phyloP scores from a whole-genome alignment of 2,329 filamentous ascomycete species.

The Aureobasidium sp. region DNA sequence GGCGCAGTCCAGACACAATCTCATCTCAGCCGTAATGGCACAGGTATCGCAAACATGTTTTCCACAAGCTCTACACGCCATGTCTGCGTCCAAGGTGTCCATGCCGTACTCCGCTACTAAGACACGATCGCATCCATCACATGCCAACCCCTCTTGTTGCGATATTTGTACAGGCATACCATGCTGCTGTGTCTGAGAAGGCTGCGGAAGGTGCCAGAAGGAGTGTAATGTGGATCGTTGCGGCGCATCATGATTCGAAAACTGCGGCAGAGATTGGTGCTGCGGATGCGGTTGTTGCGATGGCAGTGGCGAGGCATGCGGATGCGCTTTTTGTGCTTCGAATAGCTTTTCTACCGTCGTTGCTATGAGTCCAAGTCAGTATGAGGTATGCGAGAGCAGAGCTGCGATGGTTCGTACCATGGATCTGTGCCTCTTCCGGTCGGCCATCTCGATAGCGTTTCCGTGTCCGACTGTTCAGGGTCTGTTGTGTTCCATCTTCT shows the following conservation, averaged over 20 bases:
- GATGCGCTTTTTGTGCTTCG: slow-evolving; percentile 35
- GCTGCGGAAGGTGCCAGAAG: slow-evolving; percentile 39
- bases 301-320: slow-evolving; percentile 25
- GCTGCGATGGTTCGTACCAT: slow-evolving; percentile 38
- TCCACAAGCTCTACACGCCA: slow-evolving; percentile 33
- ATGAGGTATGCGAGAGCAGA: slow-evolving; percentile 16
- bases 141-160: slow-evolving; percentile 22
- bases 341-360: slow-evolving; percentile 41
- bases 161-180: not conserved
- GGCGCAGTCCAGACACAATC: slow-evolving; percentile 38
- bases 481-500: slow-evolving; percentile 23
- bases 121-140: slow-evolving; percentile 39
- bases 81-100: slow-evolving; percentile 32
- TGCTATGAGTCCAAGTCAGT: slow-evolving; percentile 27
- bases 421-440: slow-evolving; percentile 49
- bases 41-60: slow-evolving; percentile 38
- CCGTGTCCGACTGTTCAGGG: slow-evolving; percentile 49
- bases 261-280: slow-evolving; percentile 18
- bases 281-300: slow-evolving; percentile 23
- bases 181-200: slow-evolving; percentile 19
- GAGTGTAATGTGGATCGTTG: slow-evolving; percentile 42
- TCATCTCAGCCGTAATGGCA: slow-evolving; percentile 31
- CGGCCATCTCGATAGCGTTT: slow-evolving; percentile 54
- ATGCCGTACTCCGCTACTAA: slow-evolving; percentile 30
- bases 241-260: slow-evolving; percentile 14